phyloP scores from a whole-genome alignment of 1,284 basidiomycete species.

The Pseudozyma sp. region DNA sequence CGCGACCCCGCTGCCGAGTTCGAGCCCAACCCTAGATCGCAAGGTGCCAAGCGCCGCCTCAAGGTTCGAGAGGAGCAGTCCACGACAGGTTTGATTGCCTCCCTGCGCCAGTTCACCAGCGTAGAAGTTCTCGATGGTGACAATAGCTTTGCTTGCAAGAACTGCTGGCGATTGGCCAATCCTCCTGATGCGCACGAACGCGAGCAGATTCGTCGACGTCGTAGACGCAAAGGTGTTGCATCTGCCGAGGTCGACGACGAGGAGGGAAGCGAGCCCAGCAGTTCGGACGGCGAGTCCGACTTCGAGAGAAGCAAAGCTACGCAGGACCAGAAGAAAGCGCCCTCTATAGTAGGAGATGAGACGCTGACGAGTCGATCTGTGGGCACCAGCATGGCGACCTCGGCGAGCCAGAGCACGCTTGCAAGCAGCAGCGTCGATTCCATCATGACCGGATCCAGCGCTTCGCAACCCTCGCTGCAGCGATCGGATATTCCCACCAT shows the following conservation, averaged over 20 bases:
- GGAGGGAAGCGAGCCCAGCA: slow-evolving; percentile 69
- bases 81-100: slow-evolving; percentile 72
- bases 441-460: slow-evolving; percentile 33
- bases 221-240: slow-evolving; percentile 63
- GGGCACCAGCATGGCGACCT: slow-evolving; percentile 9
- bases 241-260: slow-evolving; percentile 48
- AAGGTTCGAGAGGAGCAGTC: slow-evolving; percentile 47
- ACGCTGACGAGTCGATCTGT: slow-evolving; percentile 11
- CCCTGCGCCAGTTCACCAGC: slow-evolving; percentile 84
- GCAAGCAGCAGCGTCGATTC: slow-evolving; percentile 39
- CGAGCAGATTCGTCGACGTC: slow-evolving; percentile 68
- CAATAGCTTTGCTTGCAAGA: slow-evolving; percentile 89
- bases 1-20: slow-evolving; percentile 29
- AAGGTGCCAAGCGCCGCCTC: slow-evolving; percentile 38
- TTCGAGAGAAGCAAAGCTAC: slow-evolving; percentile 2
- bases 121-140: slow-evolving; percentile 92
- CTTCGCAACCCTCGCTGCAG: slow-evolving; percentile 23
- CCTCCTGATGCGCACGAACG: slow-evolving; percentile 69
- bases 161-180: slow-evolving; percentile 89
- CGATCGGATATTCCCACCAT: slow-evolving; percentile 43
- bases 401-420: slow-evolving; percentile 28
- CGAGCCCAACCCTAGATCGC: slow-evolving; percentile 40
- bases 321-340: not conserved
- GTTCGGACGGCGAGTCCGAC: slow-evolving; percentile 52
- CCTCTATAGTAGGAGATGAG: slow-evolving; percentile 12